Evolutionary conservation across 202 grass and related monocot genomes (phyloP).

Genomic region (Elaeis oleifera): DNA sequence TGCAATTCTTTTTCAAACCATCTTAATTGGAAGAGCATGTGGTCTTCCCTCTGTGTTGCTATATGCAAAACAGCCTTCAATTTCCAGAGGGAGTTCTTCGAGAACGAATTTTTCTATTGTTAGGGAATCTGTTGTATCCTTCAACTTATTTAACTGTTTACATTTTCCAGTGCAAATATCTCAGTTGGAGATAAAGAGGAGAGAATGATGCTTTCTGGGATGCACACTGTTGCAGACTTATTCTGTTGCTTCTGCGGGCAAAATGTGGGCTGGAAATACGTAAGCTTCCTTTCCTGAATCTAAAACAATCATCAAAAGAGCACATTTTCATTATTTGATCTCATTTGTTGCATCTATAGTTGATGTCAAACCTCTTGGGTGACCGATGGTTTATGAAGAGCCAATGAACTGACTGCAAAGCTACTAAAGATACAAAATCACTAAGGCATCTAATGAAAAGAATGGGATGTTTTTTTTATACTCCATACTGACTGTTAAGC

Average conservation of each 20-base stretch:
- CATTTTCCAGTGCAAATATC: constrained; percentile 8
- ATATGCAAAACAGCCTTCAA: too few species aligned
- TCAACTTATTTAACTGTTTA: not conserved
- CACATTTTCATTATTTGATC: too few species aligned
- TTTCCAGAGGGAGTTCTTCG: too few species aligned
- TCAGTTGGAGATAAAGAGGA: constrained; percentile 4
- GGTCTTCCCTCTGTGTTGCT: not conserved
- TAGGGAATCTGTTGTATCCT: not conserved
- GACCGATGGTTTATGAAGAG: too few species aligned
- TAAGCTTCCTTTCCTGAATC: not conserved
- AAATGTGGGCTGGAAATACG: constrained; percentile 27
- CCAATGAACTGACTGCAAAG: too few species aligned
- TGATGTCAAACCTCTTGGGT: too few species aligned
- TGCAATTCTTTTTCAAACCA: too few species aligned
- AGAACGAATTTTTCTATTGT: too few species aligned
- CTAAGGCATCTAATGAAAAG: too few species aligned
- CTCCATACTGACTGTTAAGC: not conserved
- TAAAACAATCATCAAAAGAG: not conserved
- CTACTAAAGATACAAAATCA: too few species aligned
- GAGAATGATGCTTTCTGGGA: constrained; percentile 16
- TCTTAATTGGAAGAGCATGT: too few species aligned
- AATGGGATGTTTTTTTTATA: not conserved
- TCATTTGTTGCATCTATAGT: too few species aligned
- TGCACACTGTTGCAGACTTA: constrained; percentile 14
- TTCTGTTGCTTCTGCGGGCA: constrained; percentile 23